Evolutionary conservation across 2,329 filamentous ascomycete species (phyloP).

Genomic region (Pseudogymnoascus sp.): DNA sequence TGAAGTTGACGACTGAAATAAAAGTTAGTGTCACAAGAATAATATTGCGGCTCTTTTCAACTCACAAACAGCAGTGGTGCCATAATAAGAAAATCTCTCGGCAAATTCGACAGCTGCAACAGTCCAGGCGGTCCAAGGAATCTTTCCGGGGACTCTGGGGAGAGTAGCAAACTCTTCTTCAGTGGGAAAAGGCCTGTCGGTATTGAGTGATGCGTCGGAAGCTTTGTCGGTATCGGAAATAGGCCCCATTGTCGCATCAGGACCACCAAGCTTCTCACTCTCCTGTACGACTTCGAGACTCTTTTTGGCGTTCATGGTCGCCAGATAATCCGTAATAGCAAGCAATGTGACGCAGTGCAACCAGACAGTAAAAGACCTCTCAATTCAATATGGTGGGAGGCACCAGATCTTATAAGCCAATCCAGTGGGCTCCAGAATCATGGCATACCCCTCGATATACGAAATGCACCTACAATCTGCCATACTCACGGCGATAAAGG

Average conservation of each 20-base stretch:
- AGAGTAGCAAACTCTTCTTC: slow-evolving; percentile 53
- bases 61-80: slow-evolving; percentile 57
- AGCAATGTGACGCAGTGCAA: neutral
- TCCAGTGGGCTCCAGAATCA: neutral
- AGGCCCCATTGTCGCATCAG: neutral
- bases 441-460: neutral
- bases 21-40: slow-evolving; percentile 14
- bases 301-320: slow-evolving; percentile 13
- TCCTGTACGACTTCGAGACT: slow-evolving; percentile 14
- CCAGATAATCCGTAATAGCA: neutral
- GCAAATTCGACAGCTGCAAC: slow-evolving; percentile 64
- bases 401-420: neutral
- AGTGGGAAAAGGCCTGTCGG: slow-evolving; percentile 36
- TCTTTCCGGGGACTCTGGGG: slow-evolving; percentile 50
- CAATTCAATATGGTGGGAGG: neutral
- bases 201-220: slow-evolving; percentile 9
- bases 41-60: slow-evolving; percentile 12
- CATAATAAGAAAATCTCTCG: slow-evolving; percentile 70
- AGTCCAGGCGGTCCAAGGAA: slow-evolving; percentile 59
- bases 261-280: slow-evolving; percentile 11
- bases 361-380: neutral
- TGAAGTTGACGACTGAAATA: slow-evolving; percentile 7
- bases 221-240: slow-evolving; percentile 10
- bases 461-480: neutral
- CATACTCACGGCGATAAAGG: neutral